Evolutionary conservation across 1,284 basidiomycete species (phyloP).

Genomic region (Ustilago shanxiensis): DNA sequence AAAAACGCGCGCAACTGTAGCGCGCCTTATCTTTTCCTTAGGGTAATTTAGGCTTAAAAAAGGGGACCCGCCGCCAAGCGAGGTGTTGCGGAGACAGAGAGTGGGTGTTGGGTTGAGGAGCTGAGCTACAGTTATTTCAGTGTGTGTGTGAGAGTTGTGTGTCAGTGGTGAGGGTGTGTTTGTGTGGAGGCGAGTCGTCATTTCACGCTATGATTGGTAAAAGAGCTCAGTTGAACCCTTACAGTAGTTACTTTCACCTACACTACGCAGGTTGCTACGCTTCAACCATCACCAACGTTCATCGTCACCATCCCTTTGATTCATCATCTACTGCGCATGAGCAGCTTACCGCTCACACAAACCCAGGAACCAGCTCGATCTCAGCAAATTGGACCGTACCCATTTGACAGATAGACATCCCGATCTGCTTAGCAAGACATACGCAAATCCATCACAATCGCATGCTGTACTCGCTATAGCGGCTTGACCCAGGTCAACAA

Average conservation of each 20-base stretch:
- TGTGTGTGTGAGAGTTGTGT: no score
- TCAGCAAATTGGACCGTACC: not conserved
- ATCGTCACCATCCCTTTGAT: not conserved
- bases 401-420: not conserved
- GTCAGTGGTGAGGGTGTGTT: not conserved
- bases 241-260: no score
- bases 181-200: slow-evolving; percentile 17
- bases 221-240: slow-evolving; percentile 11
- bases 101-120: no score
- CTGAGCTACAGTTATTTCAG: no score
- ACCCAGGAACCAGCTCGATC: not conserved
- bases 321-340: not conserved
- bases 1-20: not conserved
- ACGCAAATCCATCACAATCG: not conserved
- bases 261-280: no score
- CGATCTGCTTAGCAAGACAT: not conserved
- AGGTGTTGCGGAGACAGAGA: slow-evolving; percentile 3
- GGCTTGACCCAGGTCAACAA: slow-evolving; percentile 9
- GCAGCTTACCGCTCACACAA: not conserved
- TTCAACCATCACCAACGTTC: not conserved
- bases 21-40: not conserved
- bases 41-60: not conserved
- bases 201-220: slow-evolving; percentile 1
- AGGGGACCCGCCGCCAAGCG: slow-evolving; percentile 7
- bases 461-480: slow-evolving; percentile 9